A percentile compares a stretch with the other conserved stretches of the same genome.
These are phyloP conservation scores for Clarkia xantiana DNA, from an alignment of 345 rosid species.

Conservation along the genomic window DNA sequence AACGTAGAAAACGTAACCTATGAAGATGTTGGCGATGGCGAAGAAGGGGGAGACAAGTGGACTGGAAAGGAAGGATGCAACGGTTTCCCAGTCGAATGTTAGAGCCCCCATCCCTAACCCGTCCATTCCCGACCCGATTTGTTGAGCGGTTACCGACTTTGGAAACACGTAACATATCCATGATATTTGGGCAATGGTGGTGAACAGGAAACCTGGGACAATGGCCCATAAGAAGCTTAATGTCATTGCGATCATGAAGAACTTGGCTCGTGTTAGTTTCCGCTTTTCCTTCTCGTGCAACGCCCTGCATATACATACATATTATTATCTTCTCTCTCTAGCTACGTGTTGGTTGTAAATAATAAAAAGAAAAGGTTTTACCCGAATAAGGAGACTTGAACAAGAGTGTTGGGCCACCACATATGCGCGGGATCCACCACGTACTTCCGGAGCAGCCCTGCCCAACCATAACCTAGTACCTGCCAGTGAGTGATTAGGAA, in stretches of 20 bases:
- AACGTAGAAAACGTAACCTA: no score
- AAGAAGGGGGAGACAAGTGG: constrained; percentile 84
- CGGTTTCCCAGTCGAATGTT: constrained; percentile 69
- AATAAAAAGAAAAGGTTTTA: constrained; percentile 6
- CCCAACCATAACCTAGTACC: constrained; percentile 95
- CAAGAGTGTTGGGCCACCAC: constrained; percentile 93
- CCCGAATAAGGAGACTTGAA: constrained; percentile 85
- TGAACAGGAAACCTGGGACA: constrained; percentile 71
- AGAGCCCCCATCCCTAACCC: constrained; percentile 81
- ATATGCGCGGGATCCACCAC: constrained; percentile 94
- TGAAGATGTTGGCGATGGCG: constrained; percentile 49
- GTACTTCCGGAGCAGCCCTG: constrained; percentile 71
- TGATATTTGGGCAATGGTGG: constrained; percentile 68
- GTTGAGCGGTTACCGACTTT: constrained; percentile 71
- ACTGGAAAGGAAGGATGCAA: constrained; percentile 69
- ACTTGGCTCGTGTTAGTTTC: constrained; percentile 60
- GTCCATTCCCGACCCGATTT: constrained; percentile 72
- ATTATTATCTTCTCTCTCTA: background rate
- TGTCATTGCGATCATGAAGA: constrained; percentile 58
- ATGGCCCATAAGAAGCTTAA: constrained; percentile 65
- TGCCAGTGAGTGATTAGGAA: constrained; percentile 11
- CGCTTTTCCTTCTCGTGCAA: constrained; percentile 72
- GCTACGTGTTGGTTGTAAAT: background rate
- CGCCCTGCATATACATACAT: no score
- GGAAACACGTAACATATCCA: constrained; percentile 85